Percentiles rank a stretch among this genome's conserved stretches.
phyloP scores from a whole-genome alignment of 2,329 filamentous ascomycete genomes.

The Colletotrichum tropicale region DNA sequence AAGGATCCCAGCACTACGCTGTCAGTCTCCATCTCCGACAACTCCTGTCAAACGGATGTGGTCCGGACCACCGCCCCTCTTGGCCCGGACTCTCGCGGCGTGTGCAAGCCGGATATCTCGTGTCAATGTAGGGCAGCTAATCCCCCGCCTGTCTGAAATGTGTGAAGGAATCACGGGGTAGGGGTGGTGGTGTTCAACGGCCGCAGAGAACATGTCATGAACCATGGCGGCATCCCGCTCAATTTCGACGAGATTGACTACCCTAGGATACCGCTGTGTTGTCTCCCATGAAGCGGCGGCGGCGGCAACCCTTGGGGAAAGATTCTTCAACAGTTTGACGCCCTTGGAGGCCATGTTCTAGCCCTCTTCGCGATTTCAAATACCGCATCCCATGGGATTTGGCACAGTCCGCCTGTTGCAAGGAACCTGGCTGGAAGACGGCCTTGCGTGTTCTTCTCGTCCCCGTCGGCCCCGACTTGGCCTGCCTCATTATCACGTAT shows the following conservation, averaged over 20 bases:
- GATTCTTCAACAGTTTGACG: neutral
- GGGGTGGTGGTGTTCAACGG: neutral
- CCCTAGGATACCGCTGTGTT: neutral
- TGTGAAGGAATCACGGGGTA: neutral
- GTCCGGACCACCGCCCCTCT: neutral
- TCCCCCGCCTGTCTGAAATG: neutral
- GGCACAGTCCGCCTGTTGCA: neutral
- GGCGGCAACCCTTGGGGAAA: neutral
- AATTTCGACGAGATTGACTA: neutral
- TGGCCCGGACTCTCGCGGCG: neutral
- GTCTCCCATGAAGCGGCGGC: neutral
- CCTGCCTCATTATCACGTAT: neutral
- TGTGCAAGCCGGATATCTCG: neutral
- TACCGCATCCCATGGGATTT: neutral
- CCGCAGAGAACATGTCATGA: neutral
- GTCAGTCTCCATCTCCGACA: neutral
- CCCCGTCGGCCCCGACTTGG: neutral
- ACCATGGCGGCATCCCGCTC: neutral
- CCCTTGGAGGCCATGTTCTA: neutral
- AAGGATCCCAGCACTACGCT: neutral
- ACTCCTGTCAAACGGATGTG: neutral
- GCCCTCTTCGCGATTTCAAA: neutral
- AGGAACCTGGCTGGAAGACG: neutral
- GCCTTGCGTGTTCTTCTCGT: neutral
- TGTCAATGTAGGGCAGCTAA: neutral